phyloP scores from a whole-genome alignment of 2,329 filamentous ascomycete species.

The Ilyonectria mors-panacis region DNA sequence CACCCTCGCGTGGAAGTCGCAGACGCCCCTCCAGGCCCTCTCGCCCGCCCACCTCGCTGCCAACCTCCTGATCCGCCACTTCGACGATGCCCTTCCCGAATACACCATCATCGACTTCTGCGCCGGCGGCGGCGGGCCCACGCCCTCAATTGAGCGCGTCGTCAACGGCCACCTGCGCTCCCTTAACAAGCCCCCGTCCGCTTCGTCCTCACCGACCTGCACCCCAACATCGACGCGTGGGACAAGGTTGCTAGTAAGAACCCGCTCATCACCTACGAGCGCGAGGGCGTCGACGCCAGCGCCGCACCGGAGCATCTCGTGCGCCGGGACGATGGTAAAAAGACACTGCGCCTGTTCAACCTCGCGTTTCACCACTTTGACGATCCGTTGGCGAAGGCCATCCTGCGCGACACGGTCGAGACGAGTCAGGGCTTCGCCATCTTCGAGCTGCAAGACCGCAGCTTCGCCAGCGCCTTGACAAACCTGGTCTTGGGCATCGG shows the following conservation, averaged over 20 bases:
- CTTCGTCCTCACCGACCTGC: slow-evolving; percentile 77
- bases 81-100: slow-evolving; percentile 62
- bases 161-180: slow-evolving; percentile 65
- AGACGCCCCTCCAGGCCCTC: slow-evolving; percentile 69
- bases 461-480: slow-evolving; percentile 67
- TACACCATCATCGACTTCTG: slow-evolving; percentile 83
- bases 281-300: slow-evolving; percentile 75
- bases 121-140: slow-evolving; percentile 81
- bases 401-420: slow-evolving; percentile 75
- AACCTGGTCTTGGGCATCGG: slow-evolving; percentile 67
- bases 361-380: slow-evolving; percentile 85
- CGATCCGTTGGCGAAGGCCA: slow-evolving; percentile 71
- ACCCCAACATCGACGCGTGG: slow-evolving; percentile 76
- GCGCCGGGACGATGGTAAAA: slow-evolving; percentile 55
- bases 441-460: slow-evolving; percentile 81
- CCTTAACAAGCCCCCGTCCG: slow-evolving; percentile 55
- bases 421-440: slow-evolving; percentile 79
- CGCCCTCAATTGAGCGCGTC: slow-evolving; percentile 72
- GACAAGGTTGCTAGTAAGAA: slow-evolving; percentile 65
- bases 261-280: slow-evolving; percentile 72
- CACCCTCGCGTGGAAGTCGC: slow-evolving; percentile 73
- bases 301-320: slow-evolving; percentile 68
- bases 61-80: slow-evolving; percentile 65
- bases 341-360: slow-evolving; percentile 79
- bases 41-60: slow-evolving; percentile 75